phyloP scores from a whole-genome alignment of 805 yeast genomes.

The Yamadazyma kitorensis region DNA sequence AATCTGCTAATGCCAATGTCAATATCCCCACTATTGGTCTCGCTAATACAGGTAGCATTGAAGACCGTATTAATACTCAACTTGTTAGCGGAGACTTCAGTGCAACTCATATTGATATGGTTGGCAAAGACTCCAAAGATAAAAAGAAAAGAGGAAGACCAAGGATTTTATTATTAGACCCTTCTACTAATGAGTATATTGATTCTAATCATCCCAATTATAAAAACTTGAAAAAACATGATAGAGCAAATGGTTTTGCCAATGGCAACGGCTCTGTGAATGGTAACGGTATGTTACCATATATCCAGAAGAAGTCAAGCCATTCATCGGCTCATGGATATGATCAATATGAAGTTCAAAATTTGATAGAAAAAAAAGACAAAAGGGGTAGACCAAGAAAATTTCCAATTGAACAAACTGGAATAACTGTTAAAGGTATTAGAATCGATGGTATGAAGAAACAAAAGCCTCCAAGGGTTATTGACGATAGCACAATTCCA shows the following conservation, averaged over 20 bases:
- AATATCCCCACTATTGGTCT: too few species aligned
- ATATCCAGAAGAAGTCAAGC: constrained; percentile 3
- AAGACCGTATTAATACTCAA: too few species aligned
- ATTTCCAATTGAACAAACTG: constrained; percentile 46
- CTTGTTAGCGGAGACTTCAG: too few species aligned
- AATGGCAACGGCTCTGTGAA: constrained; percentile 6
- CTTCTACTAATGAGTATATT: constrained; percentile 38
- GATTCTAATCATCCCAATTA: constrained; percentile 42
- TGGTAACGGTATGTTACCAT: constrained; percentile 7
- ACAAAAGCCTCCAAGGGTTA: constrained; percentile 4
- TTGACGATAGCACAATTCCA: neutral
- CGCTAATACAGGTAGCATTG: too few species aligned
- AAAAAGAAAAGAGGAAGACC: constrained; percentile 42
- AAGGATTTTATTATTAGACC: constrained; percentile 38
- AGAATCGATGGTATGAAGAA: constrained; percentile 35
- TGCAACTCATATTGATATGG: too few species aligned
- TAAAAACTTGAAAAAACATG: constrained; percentile 32
- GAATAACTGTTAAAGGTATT: constrained; percentile 42
- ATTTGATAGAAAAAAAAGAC: constrained; percentile 38
- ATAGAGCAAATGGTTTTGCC: constrained; percentile 1
- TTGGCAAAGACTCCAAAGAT: too few species aligned
- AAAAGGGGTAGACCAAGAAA: constrained; percentile 52
- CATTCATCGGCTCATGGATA: constrained; percentile 10
- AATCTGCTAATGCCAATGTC: neutral
- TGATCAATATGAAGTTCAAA: constrained; percentile 32